Evolutionary conservation across 352 stramenopile species (phyloP).

Genomic region (Phytophthora cryptogea): DNA sequence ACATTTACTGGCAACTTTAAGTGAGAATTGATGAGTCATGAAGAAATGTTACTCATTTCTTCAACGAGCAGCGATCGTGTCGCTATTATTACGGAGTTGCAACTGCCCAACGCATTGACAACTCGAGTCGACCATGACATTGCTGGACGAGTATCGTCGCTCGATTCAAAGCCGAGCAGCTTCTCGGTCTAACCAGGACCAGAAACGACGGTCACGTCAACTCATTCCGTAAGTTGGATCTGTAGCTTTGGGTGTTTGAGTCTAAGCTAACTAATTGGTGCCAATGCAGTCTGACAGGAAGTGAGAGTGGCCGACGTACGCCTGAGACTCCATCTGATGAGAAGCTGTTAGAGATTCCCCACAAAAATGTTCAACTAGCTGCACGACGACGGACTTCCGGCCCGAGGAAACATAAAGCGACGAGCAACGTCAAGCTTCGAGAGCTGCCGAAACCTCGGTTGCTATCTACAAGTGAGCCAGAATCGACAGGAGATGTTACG

Average conservation of each 20-base stretch:
- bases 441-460: conserved; percentile 12
- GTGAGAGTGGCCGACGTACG: conserved; percentile 29
- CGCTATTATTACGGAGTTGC: conserved; percentile 23
- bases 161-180: conserved; percentile 43
- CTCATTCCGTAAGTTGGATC: conserved; percentile 47
- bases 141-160: conserved; percentile 68
- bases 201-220: conserved; percentile 32
- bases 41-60: conserved; percentile 2
- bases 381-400: conserved; percentile 1
- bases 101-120: conserved; percentile 2
- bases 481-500: neutral
- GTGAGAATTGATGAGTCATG: neutral
- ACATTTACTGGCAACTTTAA: neutral
- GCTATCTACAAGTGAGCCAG: conserved; percentile 1
- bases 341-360: neutral
- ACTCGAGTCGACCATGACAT: conserved; percentile 45
- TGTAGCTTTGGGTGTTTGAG: neutral
- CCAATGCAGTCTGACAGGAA: conserved; percentile 12
- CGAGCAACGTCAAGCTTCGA: conserved; percentile 31
- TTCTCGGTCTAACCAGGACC: conserved; percentile 22
- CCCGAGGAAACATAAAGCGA: conserved; percentile 14
- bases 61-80: neutral
- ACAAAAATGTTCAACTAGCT: neutral
- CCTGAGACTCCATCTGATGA: conserved; percentile 15
- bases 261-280: neutral